These are phyloP conservation scores for Yarrowia hollandica DNA, from an alignment of 805 yeast species.

Conservation along the genomic window DNA sequence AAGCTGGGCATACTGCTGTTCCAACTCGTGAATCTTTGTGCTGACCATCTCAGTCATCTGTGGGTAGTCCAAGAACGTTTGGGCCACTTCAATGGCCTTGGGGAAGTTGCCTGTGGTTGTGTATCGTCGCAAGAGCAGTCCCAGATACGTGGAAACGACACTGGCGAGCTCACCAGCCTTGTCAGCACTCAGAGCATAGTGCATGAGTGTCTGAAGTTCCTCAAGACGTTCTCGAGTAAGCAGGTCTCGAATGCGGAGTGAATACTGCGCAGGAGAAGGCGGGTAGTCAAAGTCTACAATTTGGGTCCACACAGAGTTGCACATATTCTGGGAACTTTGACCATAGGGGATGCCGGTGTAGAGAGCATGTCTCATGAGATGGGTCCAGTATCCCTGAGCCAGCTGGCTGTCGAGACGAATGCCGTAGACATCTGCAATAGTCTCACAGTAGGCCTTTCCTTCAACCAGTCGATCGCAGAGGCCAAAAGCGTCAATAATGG, in stretches of 20 bases:
- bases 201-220: neutral
- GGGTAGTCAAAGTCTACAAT: neutral
- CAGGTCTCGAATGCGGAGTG: conserved; percentile 12
- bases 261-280: neutral
- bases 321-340: neutral
- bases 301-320: neutral
- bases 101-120: neutral
- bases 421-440: neutral
- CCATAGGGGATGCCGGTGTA: conserved; percentile 14
- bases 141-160: neutral
- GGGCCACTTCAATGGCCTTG: conserved; percentile 19
- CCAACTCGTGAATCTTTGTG: neutral
- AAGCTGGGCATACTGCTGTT: neutral
- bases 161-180: neutral
- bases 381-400: conserved; percentile 4
- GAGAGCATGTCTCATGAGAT: conserved; percentile 4
- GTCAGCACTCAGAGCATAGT: neutral
- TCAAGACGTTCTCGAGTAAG: neutral
- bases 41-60: neutral
- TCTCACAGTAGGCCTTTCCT: conserved; percentile 35
- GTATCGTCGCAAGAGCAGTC: conserved; percentile 1
- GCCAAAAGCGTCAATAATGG: conserved; percentile 38
- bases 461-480: conserved; percentile 34
- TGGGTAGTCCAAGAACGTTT: neutral
- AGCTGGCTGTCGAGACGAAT: neutral